Base-by-base conservation (phyloP, 2,329 filamentous ascomycete genomes). In the Berkeleyomyces basicola region DNA sequence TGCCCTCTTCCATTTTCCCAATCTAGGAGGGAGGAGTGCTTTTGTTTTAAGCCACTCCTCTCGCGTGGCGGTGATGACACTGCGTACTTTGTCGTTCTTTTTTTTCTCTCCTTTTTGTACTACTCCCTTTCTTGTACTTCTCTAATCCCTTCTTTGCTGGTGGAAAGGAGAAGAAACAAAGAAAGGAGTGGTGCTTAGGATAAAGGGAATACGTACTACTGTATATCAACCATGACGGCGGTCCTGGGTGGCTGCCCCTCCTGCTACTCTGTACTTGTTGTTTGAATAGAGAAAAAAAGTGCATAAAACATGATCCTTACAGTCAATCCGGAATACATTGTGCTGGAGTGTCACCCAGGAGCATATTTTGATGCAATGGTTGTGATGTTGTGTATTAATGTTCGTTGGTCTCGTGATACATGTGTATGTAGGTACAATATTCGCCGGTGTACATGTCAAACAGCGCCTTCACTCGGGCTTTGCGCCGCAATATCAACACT, bases 181-280 rank as follows among this genome's bases (percentile, higher is more conserved):
- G 23, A 23, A 23, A 2, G 23, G 23, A 23, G 23, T 23, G 23
- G 23, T 23, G 23, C 1, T 23, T 23, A 23, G 23, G 23, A 23
- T 1, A 23, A 23, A 23, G 23, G 16, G 31, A 31, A 51, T 31
- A 11, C 11, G 7, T 23, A 37, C 10, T 36, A 36, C 31, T 61
- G 62, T 61, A 64, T 59, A 64, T 61, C 61, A 64, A 58, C 59
- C 5, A 39, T n/a, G 51, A 58, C 61, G 16, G 51, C 58, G 46
- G 58, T 5, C 37, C 44, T 44, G 60, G 51, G 51, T 53, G 14
- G 39, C 47, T 44, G n/a, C n/a, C n/a, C 40, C 23, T 33, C 23
- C 36, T 23, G 39, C 23, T 42, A n/a, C 47, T 39, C 40, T 42
- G 23, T 46, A 33, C 33, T 49, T 31, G 33, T 39, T 44, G 58